Evolutionary conservation across 176 grass and related monocot genomes (phyloP), one percentile per base, ranked within the genome.

Genomic region (Rhynchospora breviuscula): DNA sequence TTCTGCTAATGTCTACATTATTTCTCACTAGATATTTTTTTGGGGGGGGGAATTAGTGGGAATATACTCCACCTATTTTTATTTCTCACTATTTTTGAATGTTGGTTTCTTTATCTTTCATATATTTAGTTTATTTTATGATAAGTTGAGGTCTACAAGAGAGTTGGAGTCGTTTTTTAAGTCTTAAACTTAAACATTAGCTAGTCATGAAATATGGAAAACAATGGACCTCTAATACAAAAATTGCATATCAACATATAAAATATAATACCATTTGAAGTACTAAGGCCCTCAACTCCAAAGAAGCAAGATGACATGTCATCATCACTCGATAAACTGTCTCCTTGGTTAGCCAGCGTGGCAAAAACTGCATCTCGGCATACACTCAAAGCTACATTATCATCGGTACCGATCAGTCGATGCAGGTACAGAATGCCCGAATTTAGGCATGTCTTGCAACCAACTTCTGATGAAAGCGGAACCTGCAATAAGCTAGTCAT

Each of bases 391-490:
- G 80, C 89, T 45, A 99, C 89, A 81, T 99, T 99, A 78, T 98
- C 92, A 8, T 95, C 93, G 7, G 89, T 81, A 13, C 89, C 91
- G 13, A 95, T 90, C 17, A 99, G 89, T 6, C 87, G 86, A 52
- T 89, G 91, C 14, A 99, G 86, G 85, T 95, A 99, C 63, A 90
- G 73, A 23, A 99, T 95, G 59, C 96, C 96, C 14, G 90, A 93
- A 63, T 99, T 99, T 33, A 99, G 87, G 83, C 96, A 99, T 4
- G 89, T 93, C 87, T 99, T 99, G 93, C 96, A 99, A 72, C 93
- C 91, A 71, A 88, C 90, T 66, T 95, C 89, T 21, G 88, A 87
- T 18, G 93, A 93, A 19, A 99, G 89, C 5, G 96, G 91, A 9
- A 89, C 86, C 83, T 81, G 52, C 23, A 19, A 80, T 44, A 70